Conservation (phyloP, 495 filamentous ascomycete species). For the Hypoxylon trugodes region DNA sequence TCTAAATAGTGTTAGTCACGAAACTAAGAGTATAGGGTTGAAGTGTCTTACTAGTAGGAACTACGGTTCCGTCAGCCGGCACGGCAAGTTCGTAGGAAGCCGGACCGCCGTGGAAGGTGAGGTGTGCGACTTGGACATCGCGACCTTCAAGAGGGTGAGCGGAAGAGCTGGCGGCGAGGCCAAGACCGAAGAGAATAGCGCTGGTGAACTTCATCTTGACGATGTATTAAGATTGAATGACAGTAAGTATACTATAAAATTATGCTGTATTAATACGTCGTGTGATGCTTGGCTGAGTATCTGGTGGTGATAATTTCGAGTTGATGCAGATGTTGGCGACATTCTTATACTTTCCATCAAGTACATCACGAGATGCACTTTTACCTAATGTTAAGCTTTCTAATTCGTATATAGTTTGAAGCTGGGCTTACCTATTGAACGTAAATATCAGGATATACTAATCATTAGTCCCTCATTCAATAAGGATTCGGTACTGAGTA, state of each 20-base stretch:
- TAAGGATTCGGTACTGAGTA: not conserved
- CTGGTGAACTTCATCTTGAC: conserved; percentile 35
- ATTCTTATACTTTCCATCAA: conserved; percentile 15
- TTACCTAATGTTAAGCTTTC: not conserved
- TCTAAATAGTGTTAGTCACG: conserved; percentile 8
- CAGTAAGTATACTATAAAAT: not conserved
- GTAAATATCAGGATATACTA: conserved; percentile 18
- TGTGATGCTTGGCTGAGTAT: not conserved
- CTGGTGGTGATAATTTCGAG: not conserved
- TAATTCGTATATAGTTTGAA: not conserved
- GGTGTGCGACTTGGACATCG: conserved; percentile 19
- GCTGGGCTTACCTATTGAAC: conserved; percentile 3
- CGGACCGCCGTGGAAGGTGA: conserved; percentile 40
- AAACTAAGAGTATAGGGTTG: not conserved
- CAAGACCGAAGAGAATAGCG: conserved; percentile 22
- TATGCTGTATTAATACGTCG: not conserved
- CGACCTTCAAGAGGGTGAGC: conserved; percentile 22
- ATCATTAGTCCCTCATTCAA: not conserved
- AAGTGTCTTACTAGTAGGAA: conserved; percentile 17
- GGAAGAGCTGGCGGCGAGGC: conserved; percentile 29
- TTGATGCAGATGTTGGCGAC: not conserved
- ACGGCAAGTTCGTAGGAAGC: conserved; percentile 38
- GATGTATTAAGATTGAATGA: not conserved
- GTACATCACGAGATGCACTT: not conserved
- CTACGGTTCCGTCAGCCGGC: conserved; percentile 21